phyloP scores from a whole-genome alignment of 257 asterid genomes.

The Ophiorrhiza pumila region DNA sequence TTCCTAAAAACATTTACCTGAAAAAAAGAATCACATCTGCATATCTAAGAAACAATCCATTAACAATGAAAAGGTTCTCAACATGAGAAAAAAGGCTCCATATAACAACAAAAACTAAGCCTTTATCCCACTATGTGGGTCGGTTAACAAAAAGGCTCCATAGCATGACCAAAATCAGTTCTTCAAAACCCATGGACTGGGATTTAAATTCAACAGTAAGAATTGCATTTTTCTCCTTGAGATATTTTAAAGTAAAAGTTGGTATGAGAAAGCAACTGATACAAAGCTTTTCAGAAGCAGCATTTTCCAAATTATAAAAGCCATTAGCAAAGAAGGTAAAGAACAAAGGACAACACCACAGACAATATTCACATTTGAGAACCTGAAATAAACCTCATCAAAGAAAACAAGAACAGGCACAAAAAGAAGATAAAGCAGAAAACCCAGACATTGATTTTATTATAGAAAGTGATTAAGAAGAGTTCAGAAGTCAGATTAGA shows the following conservation, averaged over 20 bases:
- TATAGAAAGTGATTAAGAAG: background rate
- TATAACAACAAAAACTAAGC: no score
- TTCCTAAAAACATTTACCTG: conserved; percentile 9
- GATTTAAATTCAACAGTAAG: background rate
- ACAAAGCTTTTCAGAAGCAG: background rate
- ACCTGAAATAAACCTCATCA: background rate
- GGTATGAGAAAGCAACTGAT: background rate
- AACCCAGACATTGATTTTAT: background rate
- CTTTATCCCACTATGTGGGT: no score
- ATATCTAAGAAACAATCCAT: background rate
- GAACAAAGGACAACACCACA: background rate
- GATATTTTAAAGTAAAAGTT: background rate
- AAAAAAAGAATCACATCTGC: background rate
- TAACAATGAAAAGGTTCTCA: background rate
- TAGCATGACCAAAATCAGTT: background rate
- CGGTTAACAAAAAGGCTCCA: no score
- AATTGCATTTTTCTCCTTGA: background rate
- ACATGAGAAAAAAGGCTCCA: no score
- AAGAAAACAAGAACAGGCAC: background rate
- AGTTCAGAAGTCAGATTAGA: background rate
- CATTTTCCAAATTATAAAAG: background rate
- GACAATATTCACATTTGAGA: no score
- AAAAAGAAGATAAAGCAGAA: background rate
- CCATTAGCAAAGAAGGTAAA: background rate
- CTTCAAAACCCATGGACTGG: background rate